Evolutionary conservation across 2,329 filamentous ascomycete species (phyloP), one percentile per base, ranked within the genome.

Genomic region (Diaporthe batatas): DNA sequence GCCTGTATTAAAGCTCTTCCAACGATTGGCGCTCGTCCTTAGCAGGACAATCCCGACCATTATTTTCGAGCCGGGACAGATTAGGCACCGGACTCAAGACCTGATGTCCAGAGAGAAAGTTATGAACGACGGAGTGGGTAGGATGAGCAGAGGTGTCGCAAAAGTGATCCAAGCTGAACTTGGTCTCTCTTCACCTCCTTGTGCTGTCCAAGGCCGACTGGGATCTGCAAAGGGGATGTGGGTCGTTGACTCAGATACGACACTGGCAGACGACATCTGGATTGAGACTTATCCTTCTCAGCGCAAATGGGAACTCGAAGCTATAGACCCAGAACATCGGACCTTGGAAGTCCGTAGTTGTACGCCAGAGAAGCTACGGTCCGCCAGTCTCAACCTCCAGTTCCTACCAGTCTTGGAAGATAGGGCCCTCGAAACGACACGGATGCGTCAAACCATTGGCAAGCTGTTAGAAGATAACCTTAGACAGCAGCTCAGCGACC

Each of bases 191-290:
- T 84, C 88, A n/a, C 79, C 89, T 0, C 92, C 92, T 0, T 88
- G 89, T 44, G 91, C 87, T 0, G 91, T 92, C 58, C 93, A 96
- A 79, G 93, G 85, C 1, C 88, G 94, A 0, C 88, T 95, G 47
- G 92, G 90, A 12, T 89, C 91, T 23, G 92, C 92, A 0, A 96
- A 96, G 79, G 94, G 93, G 0, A 85, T 95, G 75, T 95, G 93
- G 93, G 86, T 92, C 59, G 80, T 92, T 6, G 90, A 92, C 75
- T 83, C 85, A 0, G 85, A 88, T 34, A 80, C 80, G 0, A 81
- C 82, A 29, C 29, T 29, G 29, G 29, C 29, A 0, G 82, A 86
- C 1, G 78, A 83, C 0, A 81, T 90, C 21, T 93, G 91, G 92
- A 93, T 95, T 54, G 86, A 91, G 71, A 89, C 92, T 0, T 90